Base-by-base conservation (phyloP, 352 stramenopile species). In the Pythium apleroticum region DNA sequence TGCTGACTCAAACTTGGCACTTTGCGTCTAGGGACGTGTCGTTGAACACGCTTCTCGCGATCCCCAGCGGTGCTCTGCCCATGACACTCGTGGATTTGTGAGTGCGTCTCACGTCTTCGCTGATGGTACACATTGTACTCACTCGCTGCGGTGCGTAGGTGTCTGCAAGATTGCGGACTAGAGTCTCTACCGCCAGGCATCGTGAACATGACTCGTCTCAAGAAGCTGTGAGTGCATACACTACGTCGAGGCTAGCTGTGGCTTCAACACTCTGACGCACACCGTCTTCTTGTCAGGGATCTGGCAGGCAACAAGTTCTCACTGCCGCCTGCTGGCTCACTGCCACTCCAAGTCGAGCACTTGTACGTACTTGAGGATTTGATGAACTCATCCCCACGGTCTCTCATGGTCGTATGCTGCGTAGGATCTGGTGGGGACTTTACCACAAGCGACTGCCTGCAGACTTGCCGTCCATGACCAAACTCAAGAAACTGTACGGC, bases 401-500 rank as follows among this genome's bases (percentile, higher is more conserved):
- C n/a, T 49, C 22, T 43, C 6, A 20, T 58, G 14, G 27, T 35
- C 43, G 19, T 4, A 3, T 55, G 19, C n/a, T 59, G 43, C 3
- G 12, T 30, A 66, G 72, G 37, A 65, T 68, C 37, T 54, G 74
- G 52, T 70, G 69, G 55, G 55, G 69, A 17, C 58, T 71, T n/a
- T 76, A 68, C 4, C 64, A 79, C 22, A 63, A 68, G 25, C 63
- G 58, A 10, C 25, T 82, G 14, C 75, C 75, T n/a, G 22, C 58
- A 9, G 75, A 73, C 19, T 54, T 82, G 24, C 20, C 73, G 20
- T 64, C 62, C 43, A 70, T 82, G 63, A 71, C 72, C 3, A 27
- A 65, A 3, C 75, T 82, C 45, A 71, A 64, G 58, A 67, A 63
- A 24, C 58, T 81, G 74, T 81, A 60, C 52, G 70, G 62, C 6